A percentile compares a stretch with the other conserved stretches of the same genome.
Evolutionary conservation across 345 rosid genomes (phyloP).

Genomic region (Populus simonii): DNA sequence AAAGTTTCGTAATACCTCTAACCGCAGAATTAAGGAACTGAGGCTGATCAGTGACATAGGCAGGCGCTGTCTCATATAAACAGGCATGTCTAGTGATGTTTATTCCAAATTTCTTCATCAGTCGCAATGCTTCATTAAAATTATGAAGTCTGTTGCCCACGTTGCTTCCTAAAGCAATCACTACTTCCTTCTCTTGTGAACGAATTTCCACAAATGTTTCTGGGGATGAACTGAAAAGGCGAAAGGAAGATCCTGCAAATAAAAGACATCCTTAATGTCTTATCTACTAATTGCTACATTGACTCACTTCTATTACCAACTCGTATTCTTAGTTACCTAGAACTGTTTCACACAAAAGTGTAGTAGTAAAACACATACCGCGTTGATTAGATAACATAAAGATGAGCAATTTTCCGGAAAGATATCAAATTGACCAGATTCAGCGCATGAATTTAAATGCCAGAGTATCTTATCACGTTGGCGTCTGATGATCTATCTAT

Average conservation of each 20-base stretch:
- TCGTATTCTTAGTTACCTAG: neutral
- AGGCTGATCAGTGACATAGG: constrained; percentile 87
- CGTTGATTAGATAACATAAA: too few relatives aligned
- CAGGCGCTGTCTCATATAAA: constrained; percentile 85
- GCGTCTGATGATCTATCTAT: neutral
- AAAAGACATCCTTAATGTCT: neutral
- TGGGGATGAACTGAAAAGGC: constrained; percentile 35
- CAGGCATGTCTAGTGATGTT: constrained; percentile 66
- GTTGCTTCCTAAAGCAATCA: constrained; percentile 90
- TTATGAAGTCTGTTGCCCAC: constrained; percentile 67
- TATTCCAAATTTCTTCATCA: constrained; percentile 65
- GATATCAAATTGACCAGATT: too few relatives aligned
- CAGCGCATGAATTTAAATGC: too few relatives aligned
- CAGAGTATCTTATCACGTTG: too few relatives aligned
- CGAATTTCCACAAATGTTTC: constrained; percentile 45
- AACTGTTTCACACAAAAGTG: too few relatives aligned
- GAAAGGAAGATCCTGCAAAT: constrained; percentile 23
- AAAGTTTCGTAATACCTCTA: constrained; percentile 72
- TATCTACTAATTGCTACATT: too few relatives aligned
- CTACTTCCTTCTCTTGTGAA: constrained; percentile 70
- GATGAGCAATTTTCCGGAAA: too few relatives aligned
- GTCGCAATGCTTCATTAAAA: constrained; percentile 59
- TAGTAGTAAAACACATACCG: too few relatives aligned
- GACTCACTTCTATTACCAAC: neutral
- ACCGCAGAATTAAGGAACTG: constrained; percentile 81